Base-by-base conservation (phyloP, 805 yeast genomes). In the Metschnikowia lunata region DNA sequence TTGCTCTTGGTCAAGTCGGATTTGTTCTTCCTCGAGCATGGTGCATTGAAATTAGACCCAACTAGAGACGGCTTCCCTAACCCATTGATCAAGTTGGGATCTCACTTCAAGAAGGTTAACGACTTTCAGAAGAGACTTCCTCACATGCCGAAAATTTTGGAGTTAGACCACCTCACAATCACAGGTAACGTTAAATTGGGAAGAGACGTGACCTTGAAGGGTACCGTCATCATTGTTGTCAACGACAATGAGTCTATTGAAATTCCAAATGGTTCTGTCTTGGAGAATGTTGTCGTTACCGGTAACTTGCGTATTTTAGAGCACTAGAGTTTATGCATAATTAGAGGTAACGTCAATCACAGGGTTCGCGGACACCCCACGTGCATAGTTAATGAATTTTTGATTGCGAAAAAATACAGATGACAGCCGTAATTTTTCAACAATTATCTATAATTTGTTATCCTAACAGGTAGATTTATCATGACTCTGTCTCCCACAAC, bases 221-320 rank as follows among this genome's bases (percentile, higher is more conserved):
- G 99, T 53, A 93, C 98, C 9, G 99, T 93, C 49, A 93, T 93
- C 61, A 88, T 93, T 56, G 98, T 93, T 42, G 91, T 97, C 69
- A 89, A 90, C 47, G 98, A 93, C 61, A 97, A 97, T 49, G 93
- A 89, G 64, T 87, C 81, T 72, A 93, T 93, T 59, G 97, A 93
- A 63, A 88, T 93, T 75, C 99, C 99, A 57, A 90, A 93, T 62
- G 99, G 99, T 34, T 80, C 96, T 11, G 76, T 90, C 43, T 77
- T 93, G 60, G 99, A 93, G 68, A 93, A 93, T 62, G 98, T 91
- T 40, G 99, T 91, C 51, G 88, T 91, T 58, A 91, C 99, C 42
- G 99, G 99, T 66, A 89, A 88, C 72, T 78, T 91, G 69, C 88
- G 95, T 60, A 90, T 93, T 58, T 78, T 90, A 60, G 97, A 90